These are phyloP conservation scores for Parmelia sp. DNA, from an alignment of 495 filamentous ascomycete genomes.

Conservation along the genomic window DNA sequence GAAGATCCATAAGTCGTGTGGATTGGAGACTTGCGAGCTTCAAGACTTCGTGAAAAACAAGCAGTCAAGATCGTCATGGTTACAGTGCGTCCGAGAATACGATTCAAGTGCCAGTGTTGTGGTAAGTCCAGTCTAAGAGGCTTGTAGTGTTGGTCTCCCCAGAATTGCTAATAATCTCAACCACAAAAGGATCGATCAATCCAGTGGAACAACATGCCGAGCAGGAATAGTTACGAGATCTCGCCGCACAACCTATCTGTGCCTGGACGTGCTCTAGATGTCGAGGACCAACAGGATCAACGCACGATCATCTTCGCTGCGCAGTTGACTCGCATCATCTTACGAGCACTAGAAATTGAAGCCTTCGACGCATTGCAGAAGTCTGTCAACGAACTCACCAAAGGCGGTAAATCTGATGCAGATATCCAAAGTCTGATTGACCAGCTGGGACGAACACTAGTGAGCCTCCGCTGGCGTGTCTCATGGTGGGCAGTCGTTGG, in stretches of 20 bases:
- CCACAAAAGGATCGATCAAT: constrained; percentile 38
- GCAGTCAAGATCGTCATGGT: constrained; percentile 40
- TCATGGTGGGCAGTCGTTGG: constrained; percentile 47
- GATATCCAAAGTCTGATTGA: constrained; percentile 41
- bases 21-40: constrained; percentile 8
- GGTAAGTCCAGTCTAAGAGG: constrained; percentile 33
- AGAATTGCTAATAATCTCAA: constrained; percentile 3
- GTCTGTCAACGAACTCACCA: constrained; percentile 47
- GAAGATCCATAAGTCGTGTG: neutral
- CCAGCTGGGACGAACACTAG: constrained; percentile 42
- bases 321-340: constrained; percentile 44
- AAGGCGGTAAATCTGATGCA: constrained; percentile 39
- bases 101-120: constrained; percentile 30
- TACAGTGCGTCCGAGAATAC: constrained; percentile 42
- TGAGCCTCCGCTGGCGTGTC: constrained; percentile 45
- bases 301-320: constrained; percentile 43
- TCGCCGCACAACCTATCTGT: constrained; percentile 31
- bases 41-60: constrained; percentile 39
- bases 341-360: constrained; percentile 47
- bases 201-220: constrained; percentile 49
- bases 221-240: constrained; percentile 43
- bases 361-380: constrained; percentile 45
- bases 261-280: constrained; percentile 36
- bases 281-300: constrained; percentile 36
- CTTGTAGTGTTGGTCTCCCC: constrained; percentile 33